phyloP scores from a whole-genome alignment of 78 protist species.

The Tieghemostelium lacteum region DNA sequence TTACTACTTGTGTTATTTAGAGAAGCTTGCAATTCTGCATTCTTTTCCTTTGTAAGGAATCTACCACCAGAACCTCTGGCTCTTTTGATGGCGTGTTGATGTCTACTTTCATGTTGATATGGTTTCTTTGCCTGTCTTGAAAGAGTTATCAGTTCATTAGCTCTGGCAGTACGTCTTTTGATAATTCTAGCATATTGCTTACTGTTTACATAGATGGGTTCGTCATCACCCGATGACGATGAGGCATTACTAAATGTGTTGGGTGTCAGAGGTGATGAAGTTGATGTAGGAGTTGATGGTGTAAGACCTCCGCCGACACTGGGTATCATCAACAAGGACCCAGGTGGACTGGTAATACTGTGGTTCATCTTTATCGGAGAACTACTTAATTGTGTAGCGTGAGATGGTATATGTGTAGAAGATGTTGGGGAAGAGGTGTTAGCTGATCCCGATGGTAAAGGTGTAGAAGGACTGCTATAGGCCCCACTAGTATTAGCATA shows the following conservation, averaged over 20 bases:
- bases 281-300: not conserved
- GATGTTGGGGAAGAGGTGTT: too few species aligned
- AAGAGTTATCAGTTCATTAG: constrained; percentile 52
- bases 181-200: constrained; percentile 91
- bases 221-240: constrained; percentile 64
- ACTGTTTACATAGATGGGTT: constrained; percentile 90
- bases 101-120: constrained; percentile 89
- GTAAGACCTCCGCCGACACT: too few species aligned
- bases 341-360: not conserved
- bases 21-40: not conserved
- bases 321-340: too few species aligned
- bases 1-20: too few species aligned
- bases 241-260: not conserved
- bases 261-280: not conserved
- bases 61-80: constrained; percentile 90
- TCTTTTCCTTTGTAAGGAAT: constrained; percentile 54
- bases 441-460: too few species aligned
- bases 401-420: too few species aligned
- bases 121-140: constrained; percentile 57
- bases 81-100: constrained; percentile 89
- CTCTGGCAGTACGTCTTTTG: constrained; percentile 87
- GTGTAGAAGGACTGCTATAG: too few species aligned
- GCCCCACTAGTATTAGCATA: too few species aligned
- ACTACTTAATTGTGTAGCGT: not conserved
- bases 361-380: not conserved